Percentiles rank a stretch among this genome's conserved stretches.
phyloP scores from a whole-genome alignment of 108 stramenopile species.

The Fragilariopsis cylindrus region DNA sequence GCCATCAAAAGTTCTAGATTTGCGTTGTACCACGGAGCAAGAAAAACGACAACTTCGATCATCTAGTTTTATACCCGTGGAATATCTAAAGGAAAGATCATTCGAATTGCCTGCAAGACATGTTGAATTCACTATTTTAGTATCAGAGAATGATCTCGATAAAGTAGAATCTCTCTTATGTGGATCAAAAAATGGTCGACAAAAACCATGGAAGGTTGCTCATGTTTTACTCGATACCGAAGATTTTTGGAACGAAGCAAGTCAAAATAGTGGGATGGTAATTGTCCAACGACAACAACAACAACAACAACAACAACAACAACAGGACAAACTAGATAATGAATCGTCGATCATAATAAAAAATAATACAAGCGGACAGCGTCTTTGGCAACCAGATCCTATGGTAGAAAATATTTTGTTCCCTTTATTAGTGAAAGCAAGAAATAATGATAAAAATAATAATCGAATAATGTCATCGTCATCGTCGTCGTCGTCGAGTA shows the following conservation, averaged over 20 bases:
- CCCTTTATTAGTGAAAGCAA: slow-evolving; percentile 40
- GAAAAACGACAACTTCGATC: background rate
- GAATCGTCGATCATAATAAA: background rate
- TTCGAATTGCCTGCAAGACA: slow-evolving; percentile 37
- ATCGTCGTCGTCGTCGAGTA: background rate
- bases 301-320: background rate
- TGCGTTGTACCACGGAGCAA: slow-evolving; percentile 8
- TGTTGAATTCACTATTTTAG: slow-evolving; percentile 31
- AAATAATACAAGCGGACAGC: background rate
- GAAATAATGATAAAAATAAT: background rate
- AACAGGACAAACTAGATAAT: background rate
- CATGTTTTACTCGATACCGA: slow-evolving; percentile 30
- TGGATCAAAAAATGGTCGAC: slow-evolving; percentile 28
- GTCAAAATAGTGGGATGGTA: slow-evolving; percentile 12
- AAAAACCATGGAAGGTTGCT: slow-evolving; percentile 42
- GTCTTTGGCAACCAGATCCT: slow-evolving; percentile 81
- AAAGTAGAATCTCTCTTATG: slow-evolving; percentile 15
- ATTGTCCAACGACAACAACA: background rate
- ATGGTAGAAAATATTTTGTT: slow-evolving; percentile 59
- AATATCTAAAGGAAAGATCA: slow-evolving; percentile 27
- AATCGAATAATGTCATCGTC: slow-evolving; percentile 1
- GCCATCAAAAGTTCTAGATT: background rate
- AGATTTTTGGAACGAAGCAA: slow-evolving; percentile 27
- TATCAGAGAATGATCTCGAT: slow-evolving; percentile 10
- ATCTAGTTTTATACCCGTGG: slow-evolving; percentile 18